Conservation (phyloP, 495 filamentous ascomycete species). For the Penicillium crystallinum region DNA sequence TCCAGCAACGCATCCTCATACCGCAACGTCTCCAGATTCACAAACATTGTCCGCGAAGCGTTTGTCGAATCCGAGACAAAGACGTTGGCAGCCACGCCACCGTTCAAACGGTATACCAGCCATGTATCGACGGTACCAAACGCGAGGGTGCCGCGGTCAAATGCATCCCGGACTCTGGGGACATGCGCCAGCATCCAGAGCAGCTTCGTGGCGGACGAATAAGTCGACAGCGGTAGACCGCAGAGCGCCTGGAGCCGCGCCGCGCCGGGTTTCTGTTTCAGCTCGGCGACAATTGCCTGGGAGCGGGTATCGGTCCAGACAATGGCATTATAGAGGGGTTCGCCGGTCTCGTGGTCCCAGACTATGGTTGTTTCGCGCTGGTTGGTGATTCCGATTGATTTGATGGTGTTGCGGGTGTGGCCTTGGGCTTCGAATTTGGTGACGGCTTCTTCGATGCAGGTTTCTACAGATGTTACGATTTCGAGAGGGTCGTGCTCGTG, state of each 20-base stretch:
- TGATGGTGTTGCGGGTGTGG: slow-evolving; percentile 61
- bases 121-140: slow-evolving; percentile 94
- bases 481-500: slow-evolving; percentile 87
- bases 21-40: slow-evolving; percentile 77
- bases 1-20: slow-evolving; percentile 78
- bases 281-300: slow-evolving; percentile 65
- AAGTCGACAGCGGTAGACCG: slow-evolving; percentile 87
- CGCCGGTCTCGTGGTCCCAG: slow-evolving; percentile 83
- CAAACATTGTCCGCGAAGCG: slow-evolving; percentile 94
- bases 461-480: slow-evolving; percentile 70
- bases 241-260: slow-evolving; percentile 67
- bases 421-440: slow-evolving; percentile 63
- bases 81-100: slow-evolving; percentile 60
- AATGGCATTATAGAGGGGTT: slow-evolving; percentile 83
- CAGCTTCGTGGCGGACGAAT: slow-evolving; percentile 87
- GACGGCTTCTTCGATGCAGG: slow-evolving; percentile 76
- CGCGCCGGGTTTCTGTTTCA: slow-evolving; percentile 61
- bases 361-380: slow-evolving; percentile 93
- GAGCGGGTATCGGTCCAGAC: slow-evolving; percentile 95
- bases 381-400: slow-evolving; percentile 87
- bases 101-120: slow-evolving; percentile 88
- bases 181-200: slow-evolving; percentile 77
- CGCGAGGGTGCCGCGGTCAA: slow-evolving; percentile 70
- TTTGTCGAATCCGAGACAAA: slow-evolving; percentile 91
- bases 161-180: slow-evolving; percentile 66